Evolutionary conservation across 352 stramenopile genomes (phyloP), one percentile per base, ranked within the genome.

Genomic region (Phytophthora sansomeana): DNA sequence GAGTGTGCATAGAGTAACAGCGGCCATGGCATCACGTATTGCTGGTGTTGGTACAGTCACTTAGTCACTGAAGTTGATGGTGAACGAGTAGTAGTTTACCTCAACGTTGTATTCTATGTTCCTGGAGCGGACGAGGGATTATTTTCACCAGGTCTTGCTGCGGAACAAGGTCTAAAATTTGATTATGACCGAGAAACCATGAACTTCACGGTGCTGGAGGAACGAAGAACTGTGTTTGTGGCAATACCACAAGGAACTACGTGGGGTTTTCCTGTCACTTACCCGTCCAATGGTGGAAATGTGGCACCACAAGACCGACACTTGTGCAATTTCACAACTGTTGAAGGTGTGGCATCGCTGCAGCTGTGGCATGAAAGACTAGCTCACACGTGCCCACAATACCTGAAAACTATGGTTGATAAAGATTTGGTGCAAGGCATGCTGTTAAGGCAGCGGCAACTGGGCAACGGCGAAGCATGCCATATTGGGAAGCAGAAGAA

Each of bases 341-440:
- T 30, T 39, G 47, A 54, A 29, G 30, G 47, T 42, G 47, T 54
- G 29, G 47, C 47, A 29, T 17, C 28, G 10, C 30, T 54, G 11
- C 17, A 17, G 11, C 26, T 35, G 5, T 54, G 47, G 47, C 47
- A 54, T 42, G 47, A 54, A 13, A 35, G 47, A 42, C 30, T 54
- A 2, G 47, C 29, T 13, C 47, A 54, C 19, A 41, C 43, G 5
- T 54, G 47, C 16, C 47, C 47, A 8, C 30, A 42, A 5, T 43
- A 54, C 29, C 19, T 54, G 30, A 54, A 42, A 16, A 54, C 19
- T n/a, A 54, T 54, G 47, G 47, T 30, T 14, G 47, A 54, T 30
- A 35, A 24, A 5, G 47, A 38, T 7, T 28, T 54, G n/a, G 29
- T 54, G 28, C 41, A 35, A 5, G 29, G 47, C 17, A 43, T 54